These are phyloP conservation scores for Talaromyces piceae DNA, from an alignment of 2,329 filamentous ascomycete species.

Conservation along the genomic window DNA sequence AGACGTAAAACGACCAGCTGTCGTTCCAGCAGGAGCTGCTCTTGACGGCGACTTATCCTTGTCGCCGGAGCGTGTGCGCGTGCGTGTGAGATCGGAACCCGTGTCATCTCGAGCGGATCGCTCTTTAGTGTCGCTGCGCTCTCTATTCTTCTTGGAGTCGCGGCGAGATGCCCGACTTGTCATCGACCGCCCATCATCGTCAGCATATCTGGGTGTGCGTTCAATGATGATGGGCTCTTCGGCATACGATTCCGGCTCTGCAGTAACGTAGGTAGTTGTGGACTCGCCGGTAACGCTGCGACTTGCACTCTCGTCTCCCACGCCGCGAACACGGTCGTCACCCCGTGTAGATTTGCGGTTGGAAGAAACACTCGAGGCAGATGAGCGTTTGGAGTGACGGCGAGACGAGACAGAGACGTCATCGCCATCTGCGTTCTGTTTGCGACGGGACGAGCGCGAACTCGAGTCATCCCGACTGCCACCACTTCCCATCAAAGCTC, in stretches of 20 bases:
- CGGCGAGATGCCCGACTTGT: slow-evolving; percentile 9
- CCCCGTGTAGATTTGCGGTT: slow-evolving; percentile 36
- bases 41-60: slow-evolving; percentile 16
- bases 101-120: slow-evolving; percentile 10
- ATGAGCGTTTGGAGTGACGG: slow-evolving; percentile 19
- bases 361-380: slow-evolving; percentile 19
- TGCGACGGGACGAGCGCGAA: slow-evolving; percentile 22
- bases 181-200: slow-evolving; percentile 7
- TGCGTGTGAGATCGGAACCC: slow-evolving; percentile 18
- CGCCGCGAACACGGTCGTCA: slow-evolving; percentile 40
- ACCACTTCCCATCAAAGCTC: slow-evolving; percentile 31
- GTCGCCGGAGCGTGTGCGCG: slow-evolving; percentile 24
- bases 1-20: slow-evolving; percentile 22
- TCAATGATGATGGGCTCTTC: slow-evolving; percentile 25
- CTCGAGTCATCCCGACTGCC: slow-evolving; percentile 24
- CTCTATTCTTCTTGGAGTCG: slow-evolving; percentile 18
- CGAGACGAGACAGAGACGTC: slow-evolving; percentile 8
- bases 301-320: slow-evolving; percentile 27
- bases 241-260: slow-evolving; percentile 24
- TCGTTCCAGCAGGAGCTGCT: slow-evolving; percentile 16
- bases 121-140: slow-evolving; percentile 20
- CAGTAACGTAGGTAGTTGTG: slow-evolving; percentile 30
- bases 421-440: slow-evolving; percentile 2
- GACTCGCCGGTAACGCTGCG: slow-evolving; percentile 12
- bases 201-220: slow-evolving; percentile 19